Base-by-base conservation (phyloP, 768 basidiomycete species). In the Coprinopsis marcescibilis region DNA sequence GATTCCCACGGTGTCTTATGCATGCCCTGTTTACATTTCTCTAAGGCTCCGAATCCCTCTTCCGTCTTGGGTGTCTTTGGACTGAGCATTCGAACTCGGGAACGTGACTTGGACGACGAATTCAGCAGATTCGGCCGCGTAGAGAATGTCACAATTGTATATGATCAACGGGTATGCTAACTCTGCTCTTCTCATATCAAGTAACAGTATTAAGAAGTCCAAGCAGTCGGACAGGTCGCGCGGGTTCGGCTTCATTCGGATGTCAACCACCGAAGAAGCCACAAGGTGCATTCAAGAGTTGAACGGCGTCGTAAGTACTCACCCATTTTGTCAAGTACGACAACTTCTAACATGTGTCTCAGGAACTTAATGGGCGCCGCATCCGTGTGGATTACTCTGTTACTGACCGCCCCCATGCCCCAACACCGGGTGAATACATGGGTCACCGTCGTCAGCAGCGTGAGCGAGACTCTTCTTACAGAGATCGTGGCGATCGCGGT, bases 381-480 rank as follows among this genome's bases (percentile, higher is more conserved):
- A 94, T 99, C 56, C 89, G 95, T 47, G 96, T 99, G 27, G 95
- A 98, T 61, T 99, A 88, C 62, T 96, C 92, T 0, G 88, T 95
- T 40, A 99, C 95, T 8, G 83, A 87, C 52, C 81, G 89, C 37
- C 90, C 95, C 20, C 95, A 99, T 66, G 84, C 88, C 12, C 91
- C 96, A 7, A 99, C 95, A 8, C 95, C 95, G 3, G 95, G 95
- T 51, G 90, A 96, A 69, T 99, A 97, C 65, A 95, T 95, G 89
- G 92, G 95, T 11, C 86, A 89, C 55, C 80, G 88, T 40, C 85
- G 87, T 45, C 65, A 76, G 13, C 10, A 32, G 30, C 60, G 60
- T 25, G 48, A 56, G 33, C 63, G 70, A 17, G 70, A 72, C 44
- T 61, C 65, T 17, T 65, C 70, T 51, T 61, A 60, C 37, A 59